A percentile compares a stretch with the other conserved stretches of the same genome.
These are phyloP conservation scores for Mrakia gelida DNA, from an alignment of 768 basidiomycete genomes.

Conservation along the genomic window DNA sequence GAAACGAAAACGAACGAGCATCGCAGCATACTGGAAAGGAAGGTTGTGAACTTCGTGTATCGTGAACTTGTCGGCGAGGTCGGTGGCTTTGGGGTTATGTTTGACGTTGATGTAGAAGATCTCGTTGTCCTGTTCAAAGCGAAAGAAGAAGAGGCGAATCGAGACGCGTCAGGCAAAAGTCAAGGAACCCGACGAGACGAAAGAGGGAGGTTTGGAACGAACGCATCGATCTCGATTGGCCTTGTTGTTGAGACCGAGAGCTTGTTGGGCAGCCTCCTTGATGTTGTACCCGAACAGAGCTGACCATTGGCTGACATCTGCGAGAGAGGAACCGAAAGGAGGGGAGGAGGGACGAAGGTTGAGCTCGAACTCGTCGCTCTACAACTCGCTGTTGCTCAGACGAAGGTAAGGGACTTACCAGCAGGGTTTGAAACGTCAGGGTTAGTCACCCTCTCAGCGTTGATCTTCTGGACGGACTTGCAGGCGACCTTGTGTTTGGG, in stretches of 20 bases:
- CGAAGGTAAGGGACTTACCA: no score
- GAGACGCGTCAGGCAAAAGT: not conserved
- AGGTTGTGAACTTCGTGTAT: not conserved
- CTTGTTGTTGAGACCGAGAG: not conserved
- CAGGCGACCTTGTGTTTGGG: no score
- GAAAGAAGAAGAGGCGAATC: not conserved
- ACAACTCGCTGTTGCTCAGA: no score
- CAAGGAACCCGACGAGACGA: not conserved
- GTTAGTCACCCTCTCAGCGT: no score
- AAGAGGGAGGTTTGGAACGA: not conserved
- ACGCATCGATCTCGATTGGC: not conserved
- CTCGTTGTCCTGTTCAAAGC: not conserved
- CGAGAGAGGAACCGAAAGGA: not conserved
- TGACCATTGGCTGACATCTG: not conserved
- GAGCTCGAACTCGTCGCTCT: not conserved
- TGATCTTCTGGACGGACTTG: no score
- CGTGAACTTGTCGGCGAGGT: slow-evolving; percentile 1
- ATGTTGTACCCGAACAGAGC: not conserved
- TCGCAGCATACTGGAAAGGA: not conserved
- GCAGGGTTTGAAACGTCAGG: no score
- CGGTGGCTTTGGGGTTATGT: not conserved
- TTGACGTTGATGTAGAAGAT: not conserved
- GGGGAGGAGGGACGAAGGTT: not conserved
- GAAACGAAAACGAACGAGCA: not conserved
- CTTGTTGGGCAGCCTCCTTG: not conserved